Evolutionary conservation across 106 monocot species (phyloP).

Genomic region (Dendrobium chrysotoxum): DNA sequence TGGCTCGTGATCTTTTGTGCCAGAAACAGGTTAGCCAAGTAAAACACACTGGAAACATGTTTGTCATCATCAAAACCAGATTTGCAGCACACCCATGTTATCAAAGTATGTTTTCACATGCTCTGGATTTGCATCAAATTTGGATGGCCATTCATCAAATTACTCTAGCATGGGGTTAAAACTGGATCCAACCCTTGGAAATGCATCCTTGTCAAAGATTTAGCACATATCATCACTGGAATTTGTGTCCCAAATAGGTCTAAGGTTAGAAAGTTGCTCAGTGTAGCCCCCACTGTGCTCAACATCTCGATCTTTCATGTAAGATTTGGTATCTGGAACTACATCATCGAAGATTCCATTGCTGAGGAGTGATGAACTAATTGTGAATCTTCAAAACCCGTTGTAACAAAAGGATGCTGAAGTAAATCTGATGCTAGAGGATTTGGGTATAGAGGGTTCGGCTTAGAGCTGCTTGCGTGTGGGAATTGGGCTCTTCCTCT

Average conservation of each 20-base stretch:
- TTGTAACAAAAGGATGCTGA: slow-evolving; percentile 63
- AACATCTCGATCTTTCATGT: slow-evolving; percentile 13
- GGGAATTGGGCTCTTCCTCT: too few relatives aligned
- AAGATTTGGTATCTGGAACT: slow-evolving; percentile 10
- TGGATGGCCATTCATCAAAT: slow-evolving; percentile 63
- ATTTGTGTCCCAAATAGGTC: slow-evolving; percentile 46
- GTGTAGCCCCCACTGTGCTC: slow-evolving; percentile 12
- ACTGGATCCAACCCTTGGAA: slow-evolving; percentile 44
- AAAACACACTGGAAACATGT: too few relatives aligned
- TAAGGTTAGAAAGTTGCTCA: slow-evolving; percentile 15
- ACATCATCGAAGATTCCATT: slow-evolving; percentile 20
- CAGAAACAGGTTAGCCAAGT: too few relatives aligned
- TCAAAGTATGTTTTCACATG: slow-evolving; percentile 14
- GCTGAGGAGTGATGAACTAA: slow-evolving; percentile 15
- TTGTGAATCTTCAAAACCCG: slow-evolving; percentile 26
- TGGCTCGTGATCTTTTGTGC: too few relatives aligned
- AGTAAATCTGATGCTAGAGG: slow-evolving; percentile 60
- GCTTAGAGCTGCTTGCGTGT: too few relatives aligned
- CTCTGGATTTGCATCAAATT: slow-evolving; percentile 50
- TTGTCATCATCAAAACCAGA: too few relatives aligned
- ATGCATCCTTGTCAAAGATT: slow-evolving; percentile 39
- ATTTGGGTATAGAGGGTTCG: too few relatives aligned
- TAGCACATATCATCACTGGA: slow-evolving; percentile 46
- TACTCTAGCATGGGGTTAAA: slow-evolving; percentile 84
- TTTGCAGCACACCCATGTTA: slow-evolving; percentile 17